Base-by-base conservation (phyloP, 2,329 filamentous ascomycete species). In the Nothophoma quercina region DNA sequence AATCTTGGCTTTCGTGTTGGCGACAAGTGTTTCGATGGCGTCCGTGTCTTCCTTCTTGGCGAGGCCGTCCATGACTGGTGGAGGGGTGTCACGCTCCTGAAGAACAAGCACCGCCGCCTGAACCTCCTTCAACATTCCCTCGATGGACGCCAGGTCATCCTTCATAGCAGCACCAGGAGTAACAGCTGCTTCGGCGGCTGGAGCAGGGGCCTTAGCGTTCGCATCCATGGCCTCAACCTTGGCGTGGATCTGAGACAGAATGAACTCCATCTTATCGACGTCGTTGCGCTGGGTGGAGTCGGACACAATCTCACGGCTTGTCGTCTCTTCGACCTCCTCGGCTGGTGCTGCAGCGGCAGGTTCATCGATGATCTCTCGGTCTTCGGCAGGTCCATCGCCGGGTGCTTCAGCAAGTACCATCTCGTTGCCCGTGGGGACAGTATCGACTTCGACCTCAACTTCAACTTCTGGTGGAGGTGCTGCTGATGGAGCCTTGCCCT, bases 11-110 rank as follows among this genome's bases (percentile, higher is more conserved):
- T 97, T 97, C 25, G 92, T 93, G 70, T 96, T 96, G 33, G 89
- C 86, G 10, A 98, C 81, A 40, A 98, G 86, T 0, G 89, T 96
- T 73, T 97, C 93, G 52, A 98, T 93, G 9, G 91, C 91, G 56
- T 93, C 86, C 0, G 93, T 90, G 63, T 98, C 93, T 60, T 96
- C 91, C 69, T 90, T 90, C 25, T 82, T 86, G 5, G 88, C 87
- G 2, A 81, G 72, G 29, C 86, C 85, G 39, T 83, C 79, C 12
- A 76, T 41, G 1, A 48, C 48, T 7, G 64, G 57, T 5, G 63
- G 26, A 10, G 59, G 25, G 2, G 51, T 49, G 18, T 71, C 68
- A 2, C 67, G 66, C 22, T 71, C 68, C 40, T 71, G 70, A 23
- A 72, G 36, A 1, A 62, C 39, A 5, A 70, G 43, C 2, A 90